phyloP scores from a whole-genome alignment of 805 yeast genomes.

The Metschnikowia santaceciliae region DNA sequence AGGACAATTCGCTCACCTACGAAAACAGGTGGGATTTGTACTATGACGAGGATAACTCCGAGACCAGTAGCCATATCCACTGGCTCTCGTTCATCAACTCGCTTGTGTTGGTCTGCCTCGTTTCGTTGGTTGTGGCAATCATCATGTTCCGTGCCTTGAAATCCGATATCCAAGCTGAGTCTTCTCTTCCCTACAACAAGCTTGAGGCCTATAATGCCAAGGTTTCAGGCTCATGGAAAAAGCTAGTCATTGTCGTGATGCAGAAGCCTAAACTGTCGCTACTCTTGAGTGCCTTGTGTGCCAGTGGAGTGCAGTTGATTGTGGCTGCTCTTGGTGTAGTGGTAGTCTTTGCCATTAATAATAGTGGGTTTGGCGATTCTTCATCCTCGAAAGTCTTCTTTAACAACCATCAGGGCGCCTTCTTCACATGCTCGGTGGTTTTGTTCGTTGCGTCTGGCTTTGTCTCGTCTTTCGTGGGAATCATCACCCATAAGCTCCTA shows the following conservation, averaged over 20 bases:
- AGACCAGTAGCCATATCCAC: conserved; percentile 51
- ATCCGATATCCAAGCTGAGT: conserved; percentile 44
- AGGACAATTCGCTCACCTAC: conserved; percentile 64
- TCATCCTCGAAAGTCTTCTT: conserved; percentile 51
- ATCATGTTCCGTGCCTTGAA: conserved; percentile 55
- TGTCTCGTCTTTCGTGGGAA: conserved; percentile 69
- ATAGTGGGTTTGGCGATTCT: conserved; percentile 20
- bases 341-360: conserved; percentile 42
- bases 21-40: conserved; percentile 71
- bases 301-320: conserved; percentile 72
- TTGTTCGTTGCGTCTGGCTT: conserved; percentile 68
- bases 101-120: conserved; percentile 55
- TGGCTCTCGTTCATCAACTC: conserved; percentile 78
- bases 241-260: conserved; percentile 51
- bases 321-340: conserved; percentile 63
- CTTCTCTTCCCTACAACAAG: conserved; percentile 12
- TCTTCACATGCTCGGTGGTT: conserved; percentile 55
- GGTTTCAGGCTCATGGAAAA: conserved; percentile 42
- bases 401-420: conserved; percentile 65
- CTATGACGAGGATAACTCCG: conserved; percentile 49
- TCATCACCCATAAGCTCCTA: conserved; percentile 57
- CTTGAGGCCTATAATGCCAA: conserved; percentile 1
- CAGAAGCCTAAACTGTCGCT: conserved; percentile 47
- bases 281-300: conserved; percentile 52
- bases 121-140: conserved; percentile 62